phyloP scores from a whole-genome alignment of 441 rosid species.

The California macrophylla region DNA sequence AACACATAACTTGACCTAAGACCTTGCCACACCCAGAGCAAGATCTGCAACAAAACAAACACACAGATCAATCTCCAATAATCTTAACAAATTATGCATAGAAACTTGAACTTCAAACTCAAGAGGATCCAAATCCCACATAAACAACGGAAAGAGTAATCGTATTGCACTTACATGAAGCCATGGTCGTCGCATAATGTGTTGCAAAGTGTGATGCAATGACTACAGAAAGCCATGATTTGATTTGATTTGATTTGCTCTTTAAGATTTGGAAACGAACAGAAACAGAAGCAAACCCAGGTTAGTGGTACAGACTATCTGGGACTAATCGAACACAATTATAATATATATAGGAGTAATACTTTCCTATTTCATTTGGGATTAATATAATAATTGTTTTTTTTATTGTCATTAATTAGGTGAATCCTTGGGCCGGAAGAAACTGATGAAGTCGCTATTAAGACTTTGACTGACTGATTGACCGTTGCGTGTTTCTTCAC shows the following conservation, averaged over 20 bases:
- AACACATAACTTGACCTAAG: neutral
- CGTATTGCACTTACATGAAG: slow-evolving; percentile 5
- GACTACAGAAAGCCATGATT: slow-evolving; percentile 12
- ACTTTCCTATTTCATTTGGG: neutral
- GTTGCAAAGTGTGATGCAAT: slow-evolving; percentile 10
- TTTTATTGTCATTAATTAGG: too few relatives aligned
- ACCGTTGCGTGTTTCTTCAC: too few relatives aligned
- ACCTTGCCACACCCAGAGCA: slow-evolving; percentile 20
- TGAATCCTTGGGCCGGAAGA: neutral
- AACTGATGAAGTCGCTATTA: neutral
- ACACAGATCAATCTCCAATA: neutral
- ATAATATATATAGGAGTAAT: neutral
- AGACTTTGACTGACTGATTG: too few relatives aligned
- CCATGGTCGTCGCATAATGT: neutral
- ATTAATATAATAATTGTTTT: too few relatives aligned
- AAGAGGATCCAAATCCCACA: too few relatives aligned
- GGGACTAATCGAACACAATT: too few relatives aligned
- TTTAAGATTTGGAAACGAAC: too few relatives aligned
- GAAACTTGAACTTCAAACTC: too few relatives aligned
- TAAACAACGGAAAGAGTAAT: too few relatives aligned
- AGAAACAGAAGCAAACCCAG: neutral
- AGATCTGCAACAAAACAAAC: slow-evolving; percentile 6
- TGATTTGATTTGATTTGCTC: too few relatives aligned
- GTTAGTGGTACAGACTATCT: too few relatives aligned
- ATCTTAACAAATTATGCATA: too few relatives aligned